A percentile compares a stretch with the other conserved stretches of the same genome.
These are phyloP conservation scores for Schizopora paradoxa DNA, from an alignment of 1,284 basidiomycete species.

Conservation along the genomic window DNA sequence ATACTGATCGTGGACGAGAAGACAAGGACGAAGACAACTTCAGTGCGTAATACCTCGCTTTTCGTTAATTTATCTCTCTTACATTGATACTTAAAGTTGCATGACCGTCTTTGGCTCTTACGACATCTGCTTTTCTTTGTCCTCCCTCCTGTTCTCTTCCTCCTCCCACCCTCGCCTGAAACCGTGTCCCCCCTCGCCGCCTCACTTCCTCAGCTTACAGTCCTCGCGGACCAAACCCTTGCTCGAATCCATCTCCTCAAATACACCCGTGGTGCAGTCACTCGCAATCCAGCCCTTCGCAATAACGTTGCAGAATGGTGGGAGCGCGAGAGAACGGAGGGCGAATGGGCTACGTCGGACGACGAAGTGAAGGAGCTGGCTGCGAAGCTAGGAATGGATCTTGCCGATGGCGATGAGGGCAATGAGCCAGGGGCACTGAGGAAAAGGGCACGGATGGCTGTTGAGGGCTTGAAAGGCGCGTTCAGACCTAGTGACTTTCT, in stretches of 20 bases:
- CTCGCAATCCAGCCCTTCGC: constrained; percentile 47
- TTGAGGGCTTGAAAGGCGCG: constrained; percentile 33
- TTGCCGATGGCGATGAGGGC: constrained; percentile 30
- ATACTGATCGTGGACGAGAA: constrained; percentile 40
- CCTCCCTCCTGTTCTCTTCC: constrained; percentile 48
- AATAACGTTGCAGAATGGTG: constrained; percentile 47
- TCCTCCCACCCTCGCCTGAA: constrained; percentile 31
- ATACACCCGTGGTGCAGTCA: constrained; percentile 46
- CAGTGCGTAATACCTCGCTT: too few relatives aligned
- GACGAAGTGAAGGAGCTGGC: constrained; percentile 46
- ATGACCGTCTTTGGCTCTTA: constrained; percentile 49
- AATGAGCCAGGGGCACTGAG: constrained; percentile 25
- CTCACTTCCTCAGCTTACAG: constrained; percentile 26
- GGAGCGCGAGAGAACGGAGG: constrained; percentile 47
- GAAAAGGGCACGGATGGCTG: constrained; percentile 35
- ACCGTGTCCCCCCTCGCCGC: constrained; percentile 27
- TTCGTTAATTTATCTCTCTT: too few relatives aligned
- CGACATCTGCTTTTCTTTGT: constrained; percentile 55
- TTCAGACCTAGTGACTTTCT: constrained; percentile 11
- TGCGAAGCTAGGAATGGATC: constrained; percentile 42
- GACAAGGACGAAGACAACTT: background rate
- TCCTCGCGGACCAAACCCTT: constrained; percentile 35
- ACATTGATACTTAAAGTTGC: constrained; percentile 45
- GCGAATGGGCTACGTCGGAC: constrained; percentile 42
- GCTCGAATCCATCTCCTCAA: constrained; percentile 47